Conservation (phyloP, 495 filamentous ascomycete genomes). For the Immersiella caudata region DNA sequence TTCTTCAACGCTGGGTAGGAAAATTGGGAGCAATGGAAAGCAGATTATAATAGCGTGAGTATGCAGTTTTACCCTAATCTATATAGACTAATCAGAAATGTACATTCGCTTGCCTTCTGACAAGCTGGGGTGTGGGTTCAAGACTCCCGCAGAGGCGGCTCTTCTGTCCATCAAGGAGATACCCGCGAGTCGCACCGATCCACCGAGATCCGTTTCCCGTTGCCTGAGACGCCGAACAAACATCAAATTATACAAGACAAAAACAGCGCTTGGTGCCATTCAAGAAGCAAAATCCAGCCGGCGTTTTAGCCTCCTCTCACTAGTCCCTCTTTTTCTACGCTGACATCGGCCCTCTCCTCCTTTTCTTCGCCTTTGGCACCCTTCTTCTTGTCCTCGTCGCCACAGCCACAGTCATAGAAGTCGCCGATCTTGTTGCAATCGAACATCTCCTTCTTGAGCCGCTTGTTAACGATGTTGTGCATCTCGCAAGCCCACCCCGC, state of each 20-base stretch:
- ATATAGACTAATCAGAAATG: background rate
- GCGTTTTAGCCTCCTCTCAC: slow-evolving; percentile 25
- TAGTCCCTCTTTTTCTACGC: slow-evolving; percentile 46
- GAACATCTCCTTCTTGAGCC: slow-evolving; percentile 78
- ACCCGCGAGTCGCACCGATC: background rate
- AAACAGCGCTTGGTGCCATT: background rate
- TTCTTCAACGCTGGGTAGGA: no score
- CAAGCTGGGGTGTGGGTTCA: no score
- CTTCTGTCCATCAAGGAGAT: background rate
- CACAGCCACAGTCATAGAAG: slow-evolving; percentile 95
- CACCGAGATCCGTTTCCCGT: background rate
- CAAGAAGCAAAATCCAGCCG: background rate
- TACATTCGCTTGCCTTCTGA: no score
- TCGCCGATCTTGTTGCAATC: slow-evolving; percentile 89
- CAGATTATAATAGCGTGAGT: background rate
- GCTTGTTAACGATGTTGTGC: slow-evolving; percentile 92
- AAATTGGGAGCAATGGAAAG: background rate
- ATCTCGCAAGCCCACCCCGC: slow-evolving; percentile 93
- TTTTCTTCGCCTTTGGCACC: slow-evolving; percentile 23
- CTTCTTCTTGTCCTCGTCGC: slow-evolving; percentile 64
- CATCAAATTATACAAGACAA: background rate
- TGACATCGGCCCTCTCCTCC: slow-evolving; percentile 29
- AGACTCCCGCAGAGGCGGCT: background rate
- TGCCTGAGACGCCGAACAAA: background rate
- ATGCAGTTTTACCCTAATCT: background rate